Percentiles rank a stretch among this genome's conserved stretches.
phyloP scores from a whole-genome alignment of 371 early-diverging fungal species.

The Mucor irregularis region DNA sequence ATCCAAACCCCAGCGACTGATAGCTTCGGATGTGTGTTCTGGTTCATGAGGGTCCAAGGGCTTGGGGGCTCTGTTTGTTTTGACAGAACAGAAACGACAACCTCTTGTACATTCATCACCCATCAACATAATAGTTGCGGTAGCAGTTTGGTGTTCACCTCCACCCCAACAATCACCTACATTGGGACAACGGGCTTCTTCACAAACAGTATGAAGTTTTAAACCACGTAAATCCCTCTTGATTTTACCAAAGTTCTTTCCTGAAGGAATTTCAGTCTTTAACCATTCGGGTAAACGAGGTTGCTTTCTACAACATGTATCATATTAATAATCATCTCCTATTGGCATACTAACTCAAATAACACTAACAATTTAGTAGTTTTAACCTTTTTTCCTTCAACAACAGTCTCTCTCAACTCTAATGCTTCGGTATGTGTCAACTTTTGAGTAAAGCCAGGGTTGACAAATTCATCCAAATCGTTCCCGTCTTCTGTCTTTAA shows the following conservation, averaged over 20 bases:
- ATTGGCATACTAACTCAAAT: neutral
- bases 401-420: slow-evolving; percentile 61
- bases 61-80: slow-evolving; percentile 88
- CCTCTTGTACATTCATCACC: slow-evolving; percentile 98
- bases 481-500: slow-evolving; percentile 14
- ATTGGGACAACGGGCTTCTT: slow-evolving; percentile 97
- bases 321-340: neutral
- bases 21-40: slow-evolving; percentile 92
- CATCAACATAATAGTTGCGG: slow-evolving; percentile 99
- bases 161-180: slow-evolving; percentile 98
- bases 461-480: slow-evolving; percentile 71
- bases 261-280: slow-evolving; percentile 90
- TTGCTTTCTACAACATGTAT: slow-evolving; percentile 42
- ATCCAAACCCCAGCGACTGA: slow-evolving; percentile 95
- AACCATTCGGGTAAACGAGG: slow-evolving; percentile 91
- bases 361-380: slow-evolving; percentile 48
- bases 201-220: slow-evolving; percentile 92
- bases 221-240: slow-evolving; percentile 90
- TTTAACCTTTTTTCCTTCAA: slow-evolving; percentile 45
- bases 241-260: slow-evolving; percentile 78
- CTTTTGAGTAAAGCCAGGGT: slow-evolving; percentile 47
- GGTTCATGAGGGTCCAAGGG: slow-evolving; percentile 94
- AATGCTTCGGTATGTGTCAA: slow-evolving; percentile 66
- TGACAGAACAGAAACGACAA: slow-evolving; percentile 98
- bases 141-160: slow-evolving; percentile 92